Conservation (phyloP, 2,329 filamentous ascomycete genomes). For the Colletotrichum falcatum region DNA sequence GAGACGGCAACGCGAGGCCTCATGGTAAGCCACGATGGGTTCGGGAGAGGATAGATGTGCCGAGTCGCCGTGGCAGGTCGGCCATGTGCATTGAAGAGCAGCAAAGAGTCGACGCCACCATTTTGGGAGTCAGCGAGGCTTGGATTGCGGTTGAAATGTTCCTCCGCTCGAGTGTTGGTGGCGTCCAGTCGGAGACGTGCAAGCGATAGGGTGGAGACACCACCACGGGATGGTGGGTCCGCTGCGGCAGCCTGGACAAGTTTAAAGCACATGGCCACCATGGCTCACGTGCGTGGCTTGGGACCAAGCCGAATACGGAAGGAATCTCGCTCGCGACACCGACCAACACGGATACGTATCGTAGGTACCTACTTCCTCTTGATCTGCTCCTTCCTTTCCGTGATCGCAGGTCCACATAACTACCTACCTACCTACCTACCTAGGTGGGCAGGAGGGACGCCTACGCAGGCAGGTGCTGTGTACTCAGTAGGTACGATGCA, state of each 20-base stretch:
- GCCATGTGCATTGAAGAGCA: neutral
- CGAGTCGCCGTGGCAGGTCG: slow-evolving; percentile 19
- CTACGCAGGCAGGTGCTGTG: too few relatives aligned
- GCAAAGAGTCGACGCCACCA: neutral
- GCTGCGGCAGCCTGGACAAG: too few relatives aligned
- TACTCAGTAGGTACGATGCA: too few relatives aligned
- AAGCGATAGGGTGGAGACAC: neutral
- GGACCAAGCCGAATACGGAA: neutral
- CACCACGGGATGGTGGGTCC: neutral
- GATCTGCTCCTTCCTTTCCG: too few relatives aligned
- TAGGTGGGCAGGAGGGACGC: too few relatives aligned
- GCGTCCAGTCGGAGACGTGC: slow-evolving; percentile 27
- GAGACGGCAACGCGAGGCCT: neutral
- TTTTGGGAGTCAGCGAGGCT: neutral
- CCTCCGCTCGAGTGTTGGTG: slow-evolving; percentile 10
- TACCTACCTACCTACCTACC: neutral
- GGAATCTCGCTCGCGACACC: neutral
- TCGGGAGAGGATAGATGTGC: slow-evolving; percentile 3
- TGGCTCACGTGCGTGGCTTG: slow-evolving; percentile 7
- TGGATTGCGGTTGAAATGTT: slow-evolving; percentile 32
- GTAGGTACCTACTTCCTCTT: too few relatives aligned
- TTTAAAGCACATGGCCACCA: too few relatives aligned
- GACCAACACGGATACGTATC: neutral
- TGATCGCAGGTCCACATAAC: too few relatives aligned
- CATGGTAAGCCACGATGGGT: neutral